phyloP scores from a whole-genome alignment of 129 eudicot genomes.

The Flaveria ramosissima region DNA sequence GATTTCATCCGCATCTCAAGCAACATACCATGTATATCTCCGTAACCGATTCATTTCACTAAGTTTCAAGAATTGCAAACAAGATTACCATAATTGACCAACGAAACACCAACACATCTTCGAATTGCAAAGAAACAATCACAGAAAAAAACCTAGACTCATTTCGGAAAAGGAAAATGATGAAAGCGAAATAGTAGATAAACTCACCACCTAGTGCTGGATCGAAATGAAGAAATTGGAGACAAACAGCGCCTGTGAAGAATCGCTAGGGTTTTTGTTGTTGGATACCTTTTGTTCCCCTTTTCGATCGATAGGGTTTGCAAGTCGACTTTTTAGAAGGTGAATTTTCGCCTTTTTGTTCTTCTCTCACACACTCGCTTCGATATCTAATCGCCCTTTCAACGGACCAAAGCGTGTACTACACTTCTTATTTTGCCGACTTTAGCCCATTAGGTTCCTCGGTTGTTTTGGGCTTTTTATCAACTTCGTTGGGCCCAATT shows the following conservation, averaged over 20 bases:
- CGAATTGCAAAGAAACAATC: neutral
- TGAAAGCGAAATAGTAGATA: slow-evolving; percentile 6
- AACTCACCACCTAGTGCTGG: slow-evolving; percentile 33
- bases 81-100: slow-evolving; percentile 14
- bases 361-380: slow-evolving; percentile 20
- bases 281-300: neutral
- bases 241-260: slow-evolving; percentile 23
- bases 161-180: neutral
- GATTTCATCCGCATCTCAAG: neutral
- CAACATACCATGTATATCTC: neutral
- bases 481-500: neutral
- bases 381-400: slow-evolving; percentile 22
- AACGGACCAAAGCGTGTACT: slow-evolving; percentile 4
- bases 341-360: slow-evolving; percentile 26
- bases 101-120: slow-evolving; percentile 14
- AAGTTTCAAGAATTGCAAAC: slow-evolving; percentile 16
- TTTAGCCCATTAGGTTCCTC: neutral
- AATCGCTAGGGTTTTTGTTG: slow-evolving; percentile 42
- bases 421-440: neutral
- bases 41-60: slow-evolving; percentile 3
- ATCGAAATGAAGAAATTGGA: slow-evolving; percentile 26
- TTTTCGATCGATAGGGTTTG: slow-evolving; percentile 38
- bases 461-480: neutral
- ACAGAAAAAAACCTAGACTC: slow-evolving; percentile 4
- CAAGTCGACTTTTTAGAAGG: slow-evolving; percentile 29